Evolutionary conservation across 192 early-diverging fungal genomes (phyloP).

Genomic region (Lunasporangiospora selenospora): DNA sequence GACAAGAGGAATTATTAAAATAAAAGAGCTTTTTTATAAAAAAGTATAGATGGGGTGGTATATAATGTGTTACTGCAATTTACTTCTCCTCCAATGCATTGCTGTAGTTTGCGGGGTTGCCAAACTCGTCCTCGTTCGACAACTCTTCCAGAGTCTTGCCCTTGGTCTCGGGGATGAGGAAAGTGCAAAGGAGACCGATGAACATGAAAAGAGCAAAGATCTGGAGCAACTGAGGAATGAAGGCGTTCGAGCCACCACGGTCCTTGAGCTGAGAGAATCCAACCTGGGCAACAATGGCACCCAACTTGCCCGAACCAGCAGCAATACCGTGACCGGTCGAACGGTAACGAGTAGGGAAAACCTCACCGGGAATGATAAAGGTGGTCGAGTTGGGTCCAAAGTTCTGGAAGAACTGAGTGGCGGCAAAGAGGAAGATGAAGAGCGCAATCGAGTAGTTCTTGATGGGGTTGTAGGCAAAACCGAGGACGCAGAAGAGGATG

Average conservation of each 20-base stretch:
- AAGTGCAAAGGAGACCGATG: conserved; percentile 67
- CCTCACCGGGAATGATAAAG: conserved; percentile 84
- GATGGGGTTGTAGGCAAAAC: conserved; percentile 75
- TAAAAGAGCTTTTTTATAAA: too few relatives aligned
- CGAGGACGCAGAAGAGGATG: conserved; percentile 75
- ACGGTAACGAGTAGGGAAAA: conserved; percentile 83
- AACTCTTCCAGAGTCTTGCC: conserved; percentile 81
- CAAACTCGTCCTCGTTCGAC: conserved; percentile 51
- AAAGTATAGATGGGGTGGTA: neutral
- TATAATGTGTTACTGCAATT: too few relatives aligned
- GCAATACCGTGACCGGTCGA: conserved; percentile 84
- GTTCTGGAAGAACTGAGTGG: conserved; percentile 87
- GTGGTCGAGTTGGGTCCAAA: conserved; percentile 96
- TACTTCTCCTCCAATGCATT: conserved; percentile 1
- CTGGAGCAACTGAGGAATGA: conserved; percentile 65
- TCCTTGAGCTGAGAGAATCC: conserved; percentile 77
- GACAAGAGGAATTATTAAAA: too few relatives aligned
- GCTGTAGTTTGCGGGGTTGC: neutral
- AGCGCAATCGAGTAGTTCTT: conserved; percentile 58
- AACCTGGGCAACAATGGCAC: conserved; percentile 77
- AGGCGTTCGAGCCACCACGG: conserved; percentile 67
- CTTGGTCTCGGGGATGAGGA: conserved; percentile 81
- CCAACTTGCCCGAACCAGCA: conserved; percentile 80
- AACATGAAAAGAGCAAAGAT: conserved; percentile 83
- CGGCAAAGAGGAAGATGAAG: conserved; percentile 71